A percentile compares a stretch with the other conserved stretches of the same genome.
These are phyloP conservation scores for Ulvella scutata DNA, from an alignment of 139 green algal species.

Conservation along the genomic window DNA sequence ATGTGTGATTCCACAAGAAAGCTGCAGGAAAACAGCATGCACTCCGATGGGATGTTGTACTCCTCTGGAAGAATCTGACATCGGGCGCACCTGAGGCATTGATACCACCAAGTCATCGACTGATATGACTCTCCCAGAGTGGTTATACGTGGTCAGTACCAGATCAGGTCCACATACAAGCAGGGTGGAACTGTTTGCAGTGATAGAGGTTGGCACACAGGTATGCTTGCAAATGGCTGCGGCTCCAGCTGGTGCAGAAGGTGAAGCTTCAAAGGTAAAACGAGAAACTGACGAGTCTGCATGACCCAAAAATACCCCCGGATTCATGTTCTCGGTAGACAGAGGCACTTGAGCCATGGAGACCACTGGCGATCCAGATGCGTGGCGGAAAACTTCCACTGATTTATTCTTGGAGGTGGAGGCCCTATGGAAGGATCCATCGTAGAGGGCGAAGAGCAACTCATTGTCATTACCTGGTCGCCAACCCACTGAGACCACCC, in stretches of 20 bases:
- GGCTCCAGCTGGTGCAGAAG: background rate
- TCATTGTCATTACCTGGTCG: conserved; percentile 30
- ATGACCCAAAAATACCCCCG: conserved; percentile 39
- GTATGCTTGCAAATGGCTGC: background rate
- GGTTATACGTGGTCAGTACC: background rate
- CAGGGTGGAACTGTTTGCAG: background rate
- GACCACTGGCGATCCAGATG: conserved; percentile 40
- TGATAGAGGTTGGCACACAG: background rate
- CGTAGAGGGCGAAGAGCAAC: conserved; percentile 49
- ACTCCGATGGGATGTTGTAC: no score
- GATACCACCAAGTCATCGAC: background rate
- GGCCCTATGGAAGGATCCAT: conserved; percentile 41
- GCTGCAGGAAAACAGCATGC: no score
- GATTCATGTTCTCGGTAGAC: conserved; percentile 32
- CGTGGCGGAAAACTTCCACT: conserved; percentile 20
- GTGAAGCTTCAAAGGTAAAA: conserved; percentile 35
- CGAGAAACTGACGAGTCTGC: conserved; percentile 52
- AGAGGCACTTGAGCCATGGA: conserved; percentile 16
- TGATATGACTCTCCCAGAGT: background rate
- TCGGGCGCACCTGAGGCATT: background rate
- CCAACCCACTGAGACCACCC: conserved; percentile 35
- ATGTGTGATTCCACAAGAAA: no score
- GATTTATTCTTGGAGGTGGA: background rate
- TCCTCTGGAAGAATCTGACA: background rate
- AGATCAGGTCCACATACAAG: background rate